phyloP scores from a whole-genome alignment of 2,329 filamentous ascomycete genomes.

The Trichocomaceae sp. region DNA sequence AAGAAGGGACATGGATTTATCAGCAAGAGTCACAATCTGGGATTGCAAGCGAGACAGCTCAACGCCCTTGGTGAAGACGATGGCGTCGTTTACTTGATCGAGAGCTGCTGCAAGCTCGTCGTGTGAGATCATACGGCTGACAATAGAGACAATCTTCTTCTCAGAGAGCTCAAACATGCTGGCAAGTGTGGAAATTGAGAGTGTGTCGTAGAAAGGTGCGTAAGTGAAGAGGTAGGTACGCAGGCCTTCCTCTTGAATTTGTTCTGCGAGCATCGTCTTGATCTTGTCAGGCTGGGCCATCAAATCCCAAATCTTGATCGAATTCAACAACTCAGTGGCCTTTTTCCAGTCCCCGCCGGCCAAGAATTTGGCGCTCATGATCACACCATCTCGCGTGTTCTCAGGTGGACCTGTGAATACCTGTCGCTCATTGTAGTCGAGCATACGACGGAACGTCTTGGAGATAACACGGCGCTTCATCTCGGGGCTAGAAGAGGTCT shows the following conservation, averaged over 20 bases:
- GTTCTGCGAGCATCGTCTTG: conserved; percentile 93
- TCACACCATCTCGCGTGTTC: conserved; percentile 98
- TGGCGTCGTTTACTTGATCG: conserved; percentile 93
- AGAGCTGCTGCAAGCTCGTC: conserved; percentile 94
- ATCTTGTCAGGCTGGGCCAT: conserved; percentile 90
- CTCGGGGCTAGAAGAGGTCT: conserved; percentile 93
- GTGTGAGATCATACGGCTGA: conserved; percentile 99
- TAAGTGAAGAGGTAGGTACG: conserved; percentile 99
- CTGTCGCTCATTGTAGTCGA: conserved; percentile 98
- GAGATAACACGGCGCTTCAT: conserved; percentile 97
- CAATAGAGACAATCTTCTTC: conserved; percentile 86
- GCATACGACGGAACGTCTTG: conserved; percentile 98
- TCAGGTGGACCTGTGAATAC: conserved; percentile 98
- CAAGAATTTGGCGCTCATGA: conserved; percentile 96
- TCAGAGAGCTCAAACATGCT: conserved; percentile 91
- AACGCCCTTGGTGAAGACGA: conserved; percentile 99
- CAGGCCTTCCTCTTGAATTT: conserved; percentile 97
- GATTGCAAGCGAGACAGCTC: conserved; percentile 95
- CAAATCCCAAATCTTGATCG: conserved; percentile 99
- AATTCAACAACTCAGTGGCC: conserved; percentile 84
- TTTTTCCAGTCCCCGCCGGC: conserved; percentile 99
- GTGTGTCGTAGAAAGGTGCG: conserved; percentile 96
- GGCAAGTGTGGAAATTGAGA: conserved; percentile 76
- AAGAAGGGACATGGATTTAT: conserved; percentile 93
- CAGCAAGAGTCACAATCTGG: conserved; percentile 83